Evolutionary conservation across 495 filamentous ascomycete species (phyloP).

Genomic region (Sphaerosporella brunnea): DNA sequence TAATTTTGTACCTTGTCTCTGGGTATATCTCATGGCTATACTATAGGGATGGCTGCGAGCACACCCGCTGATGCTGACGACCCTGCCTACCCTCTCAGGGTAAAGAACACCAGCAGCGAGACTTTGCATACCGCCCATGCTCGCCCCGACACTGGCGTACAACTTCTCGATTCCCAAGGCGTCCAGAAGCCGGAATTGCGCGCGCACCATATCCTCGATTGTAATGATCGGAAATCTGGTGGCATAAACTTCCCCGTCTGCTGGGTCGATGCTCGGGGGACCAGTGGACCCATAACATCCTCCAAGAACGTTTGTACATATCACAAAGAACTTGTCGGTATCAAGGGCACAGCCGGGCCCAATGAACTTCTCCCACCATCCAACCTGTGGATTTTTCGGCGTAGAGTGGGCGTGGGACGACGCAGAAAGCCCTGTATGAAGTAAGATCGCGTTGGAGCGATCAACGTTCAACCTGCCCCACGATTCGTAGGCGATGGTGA

Average conservation of each 20-base stretch:
- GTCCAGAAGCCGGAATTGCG: constrained; percentile 83
- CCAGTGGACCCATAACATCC: constrained; percentile 95
- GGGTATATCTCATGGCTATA: constrained; percentile 97
- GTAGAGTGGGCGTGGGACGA: constrained; percentile 94
- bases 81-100: constrained; percentile 56
- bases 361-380: constrained; percentile 99
- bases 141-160: constrained; percentile 83
- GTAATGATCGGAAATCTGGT: constrained; percentile 95
- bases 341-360: constrained; percentile 72
- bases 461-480: constrained; percentile 74
- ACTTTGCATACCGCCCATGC: constrained; percentile 98
- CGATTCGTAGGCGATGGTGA: constrained; percentile 79
- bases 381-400: constrained; percentile 60
- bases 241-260: constrained; percentile 72
- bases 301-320: constrained; percentile 93
- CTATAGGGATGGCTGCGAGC: constrained; percentile 93
- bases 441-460: constrained; percentile 74
- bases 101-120: constrained; percentile 79
- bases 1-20: constrained; percentile 53
- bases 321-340: constrained; percentile 77
- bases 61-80: constrained; percentile 85
- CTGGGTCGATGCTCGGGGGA: constrained; percentile 72
- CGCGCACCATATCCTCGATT: constrained; percentile 92
- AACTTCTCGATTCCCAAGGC: constrained; percentile 57
- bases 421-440: constrained; percentile 87